These are phyloP conservation scores for Vigna mungo DNA, from an alignment of 306 rosid species.

Conservation along the genomic window DNA sequence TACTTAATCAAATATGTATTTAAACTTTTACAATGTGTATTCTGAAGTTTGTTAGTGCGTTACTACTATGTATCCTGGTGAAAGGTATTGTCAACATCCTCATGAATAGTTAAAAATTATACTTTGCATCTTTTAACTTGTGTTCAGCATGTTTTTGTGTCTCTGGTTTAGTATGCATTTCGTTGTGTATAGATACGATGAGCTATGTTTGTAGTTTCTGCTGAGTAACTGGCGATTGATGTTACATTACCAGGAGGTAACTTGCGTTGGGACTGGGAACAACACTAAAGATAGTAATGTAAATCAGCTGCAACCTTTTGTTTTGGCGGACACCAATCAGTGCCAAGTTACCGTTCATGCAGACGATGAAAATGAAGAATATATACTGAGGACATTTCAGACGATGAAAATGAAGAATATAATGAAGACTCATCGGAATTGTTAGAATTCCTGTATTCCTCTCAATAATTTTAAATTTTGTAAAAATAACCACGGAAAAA, in stretches of 20 bases:
- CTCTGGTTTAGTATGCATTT: conserved; percentile 13
- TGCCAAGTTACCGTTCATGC: conserved; percentile 54
- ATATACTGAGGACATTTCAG: conserved; percentile 83
- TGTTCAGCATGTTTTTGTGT: not conserved
- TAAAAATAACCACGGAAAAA: no score
- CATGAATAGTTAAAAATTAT: conserved; percentile 21
- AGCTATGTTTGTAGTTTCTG: no score
- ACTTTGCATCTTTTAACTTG: conserved; percentile 33
- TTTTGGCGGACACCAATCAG: conserved; percentile 56
- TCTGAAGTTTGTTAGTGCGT: conserved; percentile 17
- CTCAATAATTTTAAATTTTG: no score
- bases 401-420: conserved; percentile 62
- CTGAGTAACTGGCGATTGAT: conserved; percentile 42
- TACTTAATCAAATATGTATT: not conserved
- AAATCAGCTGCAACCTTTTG: conserved; percentile 56
- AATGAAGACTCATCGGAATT: conserved; percentile 43
- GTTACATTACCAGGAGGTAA: conserved; percentile 59
- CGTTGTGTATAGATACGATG: conserved; percentile 33
- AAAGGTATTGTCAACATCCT: conserved; percentile 26
- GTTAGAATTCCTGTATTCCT: no score
- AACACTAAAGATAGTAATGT: conserved; percentile 41
- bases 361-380: no score
- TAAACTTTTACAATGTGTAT: not conserved
- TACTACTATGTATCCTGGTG: conserved; percentile 13
- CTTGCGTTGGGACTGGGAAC: conserved; percentile 37